Base-by-base conservation (phyloP, 495 filamentous ascomycete species). In the Podospora australis region DNA sequence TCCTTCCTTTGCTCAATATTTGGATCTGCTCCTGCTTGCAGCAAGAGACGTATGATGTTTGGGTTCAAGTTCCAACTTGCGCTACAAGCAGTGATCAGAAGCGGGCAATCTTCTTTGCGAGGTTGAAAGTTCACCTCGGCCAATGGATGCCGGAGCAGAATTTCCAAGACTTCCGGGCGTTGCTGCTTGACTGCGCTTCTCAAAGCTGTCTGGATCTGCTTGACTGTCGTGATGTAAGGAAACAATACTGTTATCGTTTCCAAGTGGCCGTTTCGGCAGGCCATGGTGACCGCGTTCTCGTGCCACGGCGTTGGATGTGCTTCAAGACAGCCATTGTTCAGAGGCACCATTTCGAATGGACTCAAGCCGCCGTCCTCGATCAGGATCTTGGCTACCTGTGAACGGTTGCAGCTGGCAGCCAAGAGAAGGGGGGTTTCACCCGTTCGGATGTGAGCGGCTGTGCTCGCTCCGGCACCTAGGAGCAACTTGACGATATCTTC, bases 401-500 rank as follows among this genome's bases (percentile, higher is more conserved):
- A 60, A 19, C 52, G 44, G 14, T 56, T 52, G 25, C 26, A 22
- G 1, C 3, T 36, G 16, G 59, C 58, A 25, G 63, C 60, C 20
- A 25, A 13, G 46, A 63, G 58, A n/a, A 67, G 42, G 11, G 61
- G 64, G 24, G 34, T 62, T 2, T 50, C 39, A 2, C 57, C 65
- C 34, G 22, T 14, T 24, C 44, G 5, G 23, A 54, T 25, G 2
- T 50, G 47, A 10, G 38, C 4, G 23, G 63, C 34, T 2, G 54
- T 48, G 28, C 57, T 40, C 14, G 53, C 50, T 4, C 56, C 61
- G 23, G 26, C 46, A 17, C 26, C 40, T 13, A 54, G 11, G 20
- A 54, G 36, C 8, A 35, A 13, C 26, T 36, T 41, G 34, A 54
- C 41, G 1, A 29, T 16, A 2, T 1, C 41, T 4, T 16, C 41